Conservation (phyloP, 1,139 yeast genomes). For the Scheffersomyces quercinus region DNA sequence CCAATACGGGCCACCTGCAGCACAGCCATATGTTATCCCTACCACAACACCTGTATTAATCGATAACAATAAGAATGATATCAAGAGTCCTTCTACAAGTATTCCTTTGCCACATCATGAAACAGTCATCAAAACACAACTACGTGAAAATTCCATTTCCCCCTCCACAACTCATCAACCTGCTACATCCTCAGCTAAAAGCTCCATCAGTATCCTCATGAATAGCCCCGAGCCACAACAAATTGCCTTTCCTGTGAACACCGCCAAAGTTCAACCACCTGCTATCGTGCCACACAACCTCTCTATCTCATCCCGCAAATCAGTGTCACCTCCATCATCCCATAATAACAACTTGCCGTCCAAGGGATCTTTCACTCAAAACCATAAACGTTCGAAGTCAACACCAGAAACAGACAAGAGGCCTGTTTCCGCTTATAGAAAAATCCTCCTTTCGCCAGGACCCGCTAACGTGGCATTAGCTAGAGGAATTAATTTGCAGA, state of each 20-base stretch:
- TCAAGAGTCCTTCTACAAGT: too few relatives aligned
- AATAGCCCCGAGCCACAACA: slow-evolving; percentile 11
- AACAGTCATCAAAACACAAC: too few relatives aligned
- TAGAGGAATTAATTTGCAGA: slow-evolving; percentile 39
- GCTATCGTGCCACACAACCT: too few relatives aligned
- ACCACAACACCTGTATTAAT: too few relatives aligned
- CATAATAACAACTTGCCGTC: slow-evolving; percentile 7
- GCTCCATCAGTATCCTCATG: slow-evolving; percentile 14
- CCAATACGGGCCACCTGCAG: too few relatives aligned
- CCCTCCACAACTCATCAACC: too few relatives aligned
- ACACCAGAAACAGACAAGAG: slow-evolving; percentile 16
- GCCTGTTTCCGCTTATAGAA: not conserved
- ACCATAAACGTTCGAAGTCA: slow-evolving; percentile 28
- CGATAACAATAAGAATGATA: too few relatives aligned
- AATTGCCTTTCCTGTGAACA: not conserved
- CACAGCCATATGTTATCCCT: too few relatives aligned
- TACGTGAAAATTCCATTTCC: too few relatives aligned
- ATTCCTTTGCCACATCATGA: too few relatives aligned
- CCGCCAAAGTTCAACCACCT: too few relatives aligned
- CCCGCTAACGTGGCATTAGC: slow-evolving; percentile 51
- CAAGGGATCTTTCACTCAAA: slow-evolving; percentile 15
- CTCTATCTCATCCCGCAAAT: slow-evolving; percentile 1
- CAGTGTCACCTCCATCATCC: slow-evolving; percentile 14
- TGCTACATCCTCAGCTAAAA: not conserved
- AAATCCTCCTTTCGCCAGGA: slow-evolving; percentile 38